phyloP scores from a whole-genome alignment of 2,329 filamentous ascomycete genomes.

The Arthrobotrys sinensis region DNA sequence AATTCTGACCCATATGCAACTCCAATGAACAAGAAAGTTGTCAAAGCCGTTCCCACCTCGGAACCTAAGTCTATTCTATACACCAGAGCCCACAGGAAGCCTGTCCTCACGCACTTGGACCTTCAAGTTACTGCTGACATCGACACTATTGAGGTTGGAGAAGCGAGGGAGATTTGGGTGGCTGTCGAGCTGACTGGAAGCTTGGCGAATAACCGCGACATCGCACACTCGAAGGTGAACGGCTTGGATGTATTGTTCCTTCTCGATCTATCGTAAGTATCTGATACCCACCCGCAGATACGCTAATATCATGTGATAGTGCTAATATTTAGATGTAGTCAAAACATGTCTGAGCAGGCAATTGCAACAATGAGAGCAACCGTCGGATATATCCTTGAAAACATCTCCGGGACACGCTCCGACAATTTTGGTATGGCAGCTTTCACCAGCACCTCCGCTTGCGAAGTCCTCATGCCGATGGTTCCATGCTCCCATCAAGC shows the following conservation, averaged over 20 bases:
- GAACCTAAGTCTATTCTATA: slow-evolving; percentile 15
- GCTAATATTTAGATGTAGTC: slow-evolving; percentile 20
- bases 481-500: slow-evolving; percentile 43
- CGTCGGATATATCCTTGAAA: slow-evolving; percentile 40
- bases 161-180: slow-evolving; percentile 41
- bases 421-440: slow-evolving; percentile 48
- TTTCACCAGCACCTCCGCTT: slow-evolving; percentile 48
- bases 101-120: slow-evolving; percentile 36
- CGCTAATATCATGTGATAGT: not conserved
- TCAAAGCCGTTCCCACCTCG: not conserved
- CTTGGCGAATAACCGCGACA: slow-evolving; percentile 48
- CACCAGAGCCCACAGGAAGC: slow-evolving; percentile 26
- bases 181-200: slow-evolving; percentile 51
- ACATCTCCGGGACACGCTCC: slow-evolving; percentile 35
- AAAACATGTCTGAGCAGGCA: slow-evolving; percentile 55
- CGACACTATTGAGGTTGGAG: slow-evolving; percentile 34
- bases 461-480: slow-evolving; percentile 47
- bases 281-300: not conserved
- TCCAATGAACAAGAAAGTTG: not conserved
- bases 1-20: not conserved
- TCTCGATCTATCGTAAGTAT: slow-evolving; percentile 47
- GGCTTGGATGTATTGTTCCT: slow-evolving; percentile 51
- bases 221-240: not conserved
- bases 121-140: slow-evolving; percentile 37
- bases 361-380: slow-evolving; percentile 38